These are phyloP conservation scores for Cladorrhinum sp. DNA, from an alignment of 2,329 filamentous ascomycete genomes.

Conservation along the genomic window DNA sequence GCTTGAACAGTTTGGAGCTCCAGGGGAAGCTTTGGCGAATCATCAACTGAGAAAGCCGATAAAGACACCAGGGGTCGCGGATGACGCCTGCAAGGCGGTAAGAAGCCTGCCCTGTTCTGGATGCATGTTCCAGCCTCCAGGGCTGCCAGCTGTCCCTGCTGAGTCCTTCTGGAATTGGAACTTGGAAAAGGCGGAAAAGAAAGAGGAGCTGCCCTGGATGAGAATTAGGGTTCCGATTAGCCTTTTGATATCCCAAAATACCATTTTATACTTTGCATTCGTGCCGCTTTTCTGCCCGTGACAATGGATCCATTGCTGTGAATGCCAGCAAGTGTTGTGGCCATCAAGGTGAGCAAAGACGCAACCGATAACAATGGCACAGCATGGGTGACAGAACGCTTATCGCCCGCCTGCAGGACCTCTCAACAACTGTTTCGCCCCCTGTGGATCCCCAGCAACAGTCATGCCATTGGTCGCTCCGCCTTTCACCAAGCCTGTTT, in stretches of 20 bases:
- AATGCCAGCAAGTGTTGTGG: background rate
- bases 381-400: slow-evolving; percentile 6
- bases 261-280: background rate
- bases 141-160: background rate
- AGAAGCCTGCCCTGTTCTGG: slow-evolving; percentile 7
- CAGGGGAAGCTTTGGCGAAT: slow-evolving; percentile 16
- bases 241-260: too few relatives aligned
- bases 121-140: background rate
- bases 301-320: background rate
- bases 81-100: slow-evolving; percentile 18
- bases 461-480: slow-evolving; percentile 24
- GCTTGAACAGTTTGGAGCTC: slow-evolving; percentile 11
- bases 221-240: too few relatives aligned
- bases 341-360: slow-evolving; percentile 4
- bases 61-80: slow-evolving; percentile 6
- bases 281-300: background rate
- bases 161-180: background rate
- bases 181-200: background rate
- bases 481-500: slow-evolving; percentile 21
- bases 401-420: slow-evolving; percentile 17
- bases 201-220: too few relatives aligned
- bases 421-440: slow-evolving; percentile 17
- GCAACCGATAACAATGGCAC: slow-evolving; percentile 6
- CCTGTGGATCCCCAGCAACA: slow-evolving; percentile 8
- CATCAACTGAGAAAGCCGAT: slow-evolving; percentile 1